Base-by-base conservation (phyloP, 2,329 filamentous ascomycete species). In the Diatrype stigma region DNA sequence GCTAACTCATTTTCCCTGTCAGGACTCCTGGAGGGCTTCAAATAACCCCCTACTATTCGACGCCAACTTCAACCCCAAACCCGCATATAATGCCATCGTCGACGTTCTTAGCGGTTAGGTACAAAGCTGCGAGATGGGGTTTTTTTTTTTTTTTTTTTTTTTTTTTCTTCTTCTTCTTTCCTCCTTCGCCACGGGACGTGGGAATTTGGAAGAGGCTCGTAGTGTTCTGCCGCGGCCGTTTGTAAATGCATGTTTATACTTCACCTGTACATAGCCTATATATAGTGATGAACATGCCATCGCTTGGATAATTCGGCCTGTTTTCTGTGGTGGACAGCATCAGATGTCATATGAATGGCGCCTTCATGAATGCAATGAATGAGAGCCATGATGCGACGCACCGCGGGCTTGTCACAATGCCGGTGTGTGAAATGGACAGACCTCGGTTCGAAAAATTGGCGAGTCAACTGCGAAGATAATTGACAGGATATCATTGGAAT, bases 31-130 rank as follows among this genome's bases (percentile, higher is more conserved):
- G 78, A 68, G 77, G 51, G 67, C 75, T 2, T 63, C 65, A 47
- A 72, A 67, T 44, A 79, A 70, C 60, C 79, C 79, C 4, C 70
- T 82, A 12, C 69, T 84, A 12, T 83, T 79, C 57, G 78, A 83
- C 66, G 58, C 63, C 58, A 74, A 67, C 64, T 82, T 71, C 61
- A 66, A 69, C 56, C 72, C 78, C 42, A 82, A 82, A 71, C 56
- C 73, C 1, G 75, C 75, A 1, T 81, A 81, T 61, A 75, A 66
- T 46, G 73, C 76, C 44, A 66, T 78, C 23, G 71, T 70, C 50
- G 60, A 64, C 45, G 68, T 67, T 22, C 59, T 74, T 49, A 60
- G 65, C 49, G 28, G 22, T 23, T 19, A 45, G 26, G 19, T 49
- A n/a, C 7, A 17, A 11, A 16, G 8, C 22, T 26, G 6, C 28